phyloP scores from a whole-genome alignment of 1,284 basidiomycete species.

The Cutaneotrichosporon spelunceum region DNA sequence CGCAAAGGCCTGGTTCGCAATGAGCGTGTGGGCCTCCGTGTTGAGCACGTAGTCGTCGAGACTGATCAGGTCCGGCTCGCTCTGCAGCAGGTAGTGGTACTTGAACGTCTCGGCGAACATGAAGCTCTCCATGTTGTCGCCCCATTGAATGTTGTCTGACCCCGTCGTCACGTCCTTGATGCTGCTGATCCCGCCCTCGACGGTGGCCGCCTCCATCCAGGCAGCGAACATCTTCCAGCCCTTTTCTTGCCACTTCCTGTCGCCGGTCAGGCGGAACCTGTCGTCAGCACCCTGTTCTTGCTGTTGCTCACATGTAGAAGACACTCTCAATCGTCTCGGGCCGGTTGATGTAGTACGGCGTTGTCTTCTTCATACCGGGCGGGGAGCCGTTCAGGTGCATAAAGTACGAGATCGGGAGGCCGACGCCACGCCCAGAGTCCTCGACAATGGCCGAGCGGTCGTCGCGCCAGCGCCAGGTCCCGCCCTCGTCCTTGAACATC shows the following conservation, averaged over 20 bases:
- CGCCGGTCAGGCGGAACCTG: constrained; percentile 59
- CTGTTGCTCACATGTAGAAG: constrained; percentile 50
- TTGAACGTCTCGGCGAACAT: constrained; percentile 59
- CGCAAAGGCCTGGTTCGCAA: constrained; percentile 34
- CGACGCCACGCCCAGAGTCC: constrained; percentile 26
- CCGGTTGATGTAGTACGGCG: constrained; percentile 49
- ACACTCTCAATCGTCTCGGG: constrained; percentile 60
- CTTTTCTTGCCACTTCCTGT: constrained; percentile 57
- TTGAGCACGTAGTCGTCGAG: constrained; percentile 60
- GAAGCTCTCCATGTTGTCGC: constrained; percentile 56
- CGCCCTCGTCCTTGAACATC: constrained; percentile 29
- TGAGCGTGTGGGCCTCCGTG: constrained; percentile 53
- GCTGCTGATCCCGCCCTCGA: constrained; percentile 50
- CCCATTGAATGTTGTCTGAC: constrained; percentile 35
- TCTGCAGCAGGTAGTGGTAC: constrained; percentile 55
- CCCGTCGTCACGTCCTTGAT: constrained; percentile 52
- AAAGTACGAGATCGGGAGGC: constrained; percentile 37
- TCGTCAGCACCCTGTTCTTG: constrained; percentile 26
- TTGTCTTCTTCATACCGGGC: constrained; percentile 36
- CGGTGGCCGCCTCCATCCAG: constrained; percentile 54
- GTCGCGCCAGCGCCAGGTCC: constrained; percentile 31
- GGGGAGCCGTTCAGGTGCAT: constrained; percentile 42
- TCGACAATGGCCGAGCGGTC: constrained; percentile 28
- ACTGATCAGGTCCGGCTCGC: constrained; percentile 55
- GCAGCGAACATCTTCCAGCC: constrained; percentile 61